Evolutionary conservation across 2,329 filamentous ascomycete species (phyloP), one percentile per base, ranked within the genome.

Genomic region (Harringtonia lauricola): DNA sequence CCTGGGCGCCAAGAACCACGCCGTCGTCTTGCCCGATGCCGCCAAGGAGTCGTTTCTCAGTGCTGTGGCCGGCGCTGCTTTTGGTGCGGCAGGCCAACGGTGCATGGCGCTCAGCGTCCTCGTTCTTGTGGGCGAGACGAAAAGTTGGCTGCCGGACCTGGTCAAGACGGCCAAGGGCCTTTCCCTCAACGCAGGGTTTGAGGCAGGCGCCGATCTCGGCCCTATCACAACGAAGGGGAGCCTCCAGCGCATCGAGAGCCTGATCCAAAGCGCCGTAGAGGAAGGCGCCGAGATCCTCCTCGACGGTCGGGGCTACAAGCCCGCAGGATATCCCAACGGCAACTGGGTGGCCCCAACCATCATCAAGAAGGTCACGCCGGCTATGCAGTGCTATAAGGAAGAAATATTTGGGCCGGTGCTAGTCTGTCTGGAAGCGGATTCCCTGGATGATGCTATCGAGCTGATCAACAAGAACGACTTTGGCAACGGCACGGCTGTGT

Each of bases 21-120:
- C 84, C 28, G 82, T 83, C 43, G 79, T 90, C 28, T 74, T 89
- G 46, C 85, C 85, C 18, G 86, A 92, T 67, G 84, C 80, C 68
- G 89, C 90, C 70, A 89, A 86, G 75, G 88, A 90, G 68, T 83
- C 88, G 55, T 85, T 87, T 51, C 67, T 92, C 55, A 89, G 89
- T 65, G 82, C 83, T 35, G 84, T 90, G 52, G 76, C 84, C 7
- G 86, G 86, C 51, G 86, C 86, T 30, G 85, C 86, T 21, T 92
- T 90, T 52, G 86, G 86, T 51, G 86, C 86, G 51, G 86, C 86
- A 19, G 86, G 86, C 28, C 86, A 92, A 68, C 72, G 86, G 48
- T 92, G 86, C 64, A 90, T 92, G 86, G 86, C 86, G 36, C 70
- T 92, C 44, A 86, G 81, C 58, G 87, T 85, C 2, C 68, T 88